Conservation (phyloP, 768 basidiomycete genomes). For the Mycena indigotica region DNA sequence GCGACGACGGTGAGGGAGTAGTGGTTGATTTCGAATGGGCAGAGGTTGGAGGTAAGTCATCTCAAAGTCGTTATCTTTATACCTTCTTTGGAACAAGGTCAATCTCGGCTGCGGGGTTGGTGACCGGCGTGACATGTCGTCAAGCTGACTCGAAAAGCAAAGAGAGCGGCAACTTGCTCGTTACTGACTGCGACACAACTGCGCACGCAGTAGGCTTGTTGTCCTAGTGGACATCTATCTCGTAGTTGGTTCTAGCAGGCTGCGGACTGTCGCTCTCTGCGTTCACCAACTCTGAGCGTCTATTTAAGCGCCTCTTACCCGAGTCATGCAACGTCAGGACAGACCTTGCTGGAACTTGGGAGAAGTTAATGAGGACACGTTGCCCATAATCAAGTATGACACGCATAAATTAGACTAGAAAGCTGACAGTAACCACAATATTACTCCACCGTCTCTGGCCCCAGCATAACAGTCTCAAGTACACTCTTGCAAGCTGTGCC, state of each 20-base stretch:
- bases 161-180: not conserved
- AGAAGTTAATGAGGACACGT: not conserved
- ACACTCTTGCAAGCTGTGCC: conserved; percentile 39
- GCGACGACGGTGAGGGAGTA: not conserved
- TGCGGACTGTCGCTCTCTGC: not conserved
- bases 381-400: not conserved
- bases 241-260: no score
- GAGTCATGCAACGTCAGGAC: not conserved
- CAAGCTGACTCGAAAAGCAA: not conserved
- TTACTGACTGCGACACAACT: not conserved
- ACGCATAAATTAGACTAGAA: not conserved
- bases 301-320: not conserved
- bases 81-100: not conserved
- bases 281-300: not conserved
- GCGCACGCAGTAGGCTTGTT: not conserved
- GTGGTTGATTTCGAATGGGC: not conserved
- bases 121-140: not conserved
- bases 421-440: not conserved
- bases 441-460: not conserved
- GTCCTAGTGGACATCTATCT: no score
- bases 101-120: not conserved
- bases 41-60: not conserved
- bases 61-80: not conserved
- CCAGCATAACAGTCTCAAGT: conserved; percentile 33
- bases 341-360: not conserved